These are phyloP conservation scores for Davidsoniella australis DNA, from an alignment of 2,329 filamentous ascomycete species.

Conservation along the genomic window DNA sequence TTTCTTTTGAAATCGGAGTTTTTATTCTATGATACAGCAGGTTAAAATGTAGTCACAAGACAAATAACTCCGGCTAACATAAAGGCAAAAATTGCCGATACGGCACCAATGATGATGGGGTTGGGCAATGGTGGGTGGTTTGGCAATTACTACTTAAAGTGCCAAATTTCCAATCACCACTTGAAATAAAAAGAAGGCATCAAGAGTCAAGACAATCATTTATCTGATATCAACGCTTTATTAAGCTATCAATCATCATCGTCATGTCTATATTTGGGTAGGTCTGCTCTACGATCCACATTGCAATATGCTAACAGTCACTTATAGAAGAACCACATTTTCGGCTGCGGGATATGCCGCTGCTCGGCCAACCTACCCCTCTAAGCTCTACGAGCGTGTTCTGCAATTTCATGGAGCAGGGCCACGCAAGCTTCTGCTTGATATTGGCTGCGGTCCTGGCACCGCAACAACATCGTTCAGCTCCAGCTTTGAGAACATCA, in stretches of 20 bases:
- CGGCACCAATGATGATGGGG: too few species aligned
- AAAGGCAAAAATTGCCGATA: too few species aligned
- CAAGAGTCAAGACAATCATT: not conserved
- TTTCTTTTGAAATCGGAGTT: too few species aligned
- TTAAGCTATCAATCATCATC: not conserved
- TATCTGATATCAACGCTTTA: not conserved
- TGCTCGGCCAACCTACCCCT: slow-evolving; percentile 42
- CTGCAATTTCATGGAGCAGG: slow-evolving; percentile 32
- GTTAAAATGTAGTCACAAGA: too few species aligned
- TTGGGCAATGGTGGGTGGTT: not conserved
- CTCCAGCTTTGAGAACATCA: slow-evolving; percentile 30
- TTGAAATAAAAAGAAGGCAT: not conserved
- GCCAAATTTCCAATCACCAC: not conserved
- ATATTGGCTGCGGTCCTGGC: slow-evolving; percentile 49
- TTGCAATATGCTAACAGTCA: not conserved
- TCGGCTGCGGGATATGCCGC: slow-evolving; percentile 40
- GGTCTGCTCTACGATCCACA: slow-evolving; percentile 6
- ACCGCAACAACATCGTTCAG: slow-evolving; percentile 36
- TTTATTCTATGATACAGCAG: too few species aligned
- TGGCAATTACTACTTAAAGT: not conserved
- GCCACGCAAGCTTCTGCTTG: slow-evolving; percentile 23
- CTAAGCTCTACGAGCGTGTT: slow-evolving; percentile 34
- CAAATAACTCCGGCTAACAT: too few species aligned
- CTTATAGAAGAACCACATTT: slow-evolving; percentile 34
- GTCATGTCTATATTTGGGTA: slow-evolving; percentile 17